Base-by-base conservation (phyloP, 495 filamentous ascomycete genomes). In the Aspergillus cristatus region DNA sequence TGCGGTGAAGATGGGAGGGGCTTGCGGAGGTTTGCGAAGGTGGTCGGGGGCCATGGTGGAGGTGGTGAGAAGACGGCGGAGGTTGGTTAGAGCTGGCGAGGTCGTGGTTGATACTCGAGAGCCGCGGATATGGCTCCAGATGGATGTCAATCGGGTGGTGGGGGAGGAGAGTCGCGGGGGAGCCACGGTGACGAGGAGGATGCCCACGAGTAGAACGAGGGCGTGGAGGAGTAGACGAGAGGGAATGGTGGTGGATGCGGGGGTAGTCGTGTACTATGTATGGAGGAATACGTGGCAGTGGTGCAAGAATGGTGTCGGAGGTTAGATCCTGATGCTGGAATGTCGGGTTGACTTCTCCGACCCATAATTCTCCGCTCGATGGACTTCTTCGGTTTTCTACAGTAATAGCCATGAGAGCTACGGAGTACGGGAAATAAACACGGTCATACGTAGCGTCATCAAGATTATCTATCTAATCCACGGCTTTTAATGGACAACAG, bases 1-100 rank as follows among this genome's bases (percentile, higher is more conserved):
- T 34, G 84, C 85, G 0, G 77, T 88, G 65, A 96, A 96, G 29
- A 78, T 67, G 13, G 90, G 86, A 28, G 91, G 89, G 14, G 79
- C 68, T 58, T 95, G 88, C 14, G 88, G 87, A 35, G 88, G 87
- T 43, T 72, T 81, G 51, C 72, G 63, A 46, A 65, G 56, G 48
- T 78, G 62, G 42, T 71, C 63, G 32, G 78, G 74, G 14, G 78
- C 80, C 82, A 86, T 87, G 39, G 61, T 75, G 46, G 69, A 65
- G 42, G 71, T 81, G 6, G 76, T 77, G 42, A 83, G 52, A 18
- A 71, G 67, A 51, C 72, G 55, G 34, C 53, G 42, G 28, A 53
- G 41, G 41, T 52, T 34, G 18, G 54, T 45, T 20, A 45, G 48
- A 8, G 32, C 34, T 31, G 47, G 33, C 15, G 32, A 47, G 35